phyloP scores from a whole-genome alignment of 176 grass and related monocot genomes.

The Carex pumila region DNA sequence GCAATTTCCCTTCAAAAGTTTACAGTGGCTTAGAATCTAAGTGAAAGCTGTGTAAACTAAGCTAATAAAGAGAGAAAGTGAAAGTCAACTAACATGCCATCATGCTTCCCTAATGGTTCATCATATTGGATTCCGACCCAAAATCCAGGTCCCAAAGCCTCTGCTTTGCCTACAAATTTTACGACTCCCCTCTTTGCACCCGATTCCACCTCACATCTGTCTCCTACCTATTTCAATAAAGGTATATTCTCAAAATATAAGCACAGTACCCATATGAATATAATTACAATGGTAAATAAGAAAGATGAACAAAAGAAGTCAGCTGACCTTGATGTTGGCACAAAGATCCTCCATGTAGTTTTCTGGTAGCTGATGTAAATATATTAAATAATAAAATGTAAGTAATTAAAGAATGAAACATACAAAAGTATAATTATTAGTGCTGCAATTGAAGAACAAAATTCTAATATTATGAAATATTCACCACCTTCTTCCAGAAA shows the following conservation, averaged over 20 bases:
- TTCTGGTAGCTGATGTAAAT: slow-evolving; percentile 35
- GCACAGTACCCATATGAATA: not conserved
- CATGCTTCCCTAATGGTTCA: slow-evolving; percentile 88
- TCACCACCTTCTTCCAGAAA: not conserved
- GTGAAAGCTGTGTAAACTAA: not conserved
- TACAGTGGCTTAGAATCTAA: not conserved
- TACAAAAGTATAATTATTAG: not conserved
- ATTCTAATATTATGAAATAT: not conserved
- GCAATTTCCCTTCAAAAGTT: not conserved
- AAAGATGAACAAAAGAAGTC: not conserved
- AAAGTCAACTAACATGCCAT: slow-evolving; percentile 74
- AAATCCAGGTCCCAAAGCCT: slow-evolving; percentile 70
- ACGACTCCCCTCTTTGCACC: slow-evolving; percentile 80
- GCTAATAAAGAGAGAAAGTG: not conserved
- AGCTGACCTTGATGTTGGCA: slow-evolving; percentile 67
- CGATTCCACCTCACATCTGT: slow-evolving; percentile 92
- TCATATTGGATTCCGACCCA: slow-evolving; percentile 93
- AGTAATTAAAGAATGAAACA: not conserved
- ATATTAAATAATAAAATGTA: not conserved
- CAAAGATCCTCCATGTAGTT: slow-evolving; percentile 69
- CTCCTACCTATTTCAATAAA: slow-evolving; percentile 47
- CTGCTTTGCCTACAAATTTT: slow-evolving; percentile 77
- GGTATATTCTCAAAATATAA: not conserved
- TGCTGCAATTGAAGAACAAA: not conserved
- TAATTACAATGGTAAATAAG: not conserved